These are phyloP conservation scores for Spergularia bocconei DNA, from an alignment of 148 eudicot species.

Conservation along the genomic window DNA sequence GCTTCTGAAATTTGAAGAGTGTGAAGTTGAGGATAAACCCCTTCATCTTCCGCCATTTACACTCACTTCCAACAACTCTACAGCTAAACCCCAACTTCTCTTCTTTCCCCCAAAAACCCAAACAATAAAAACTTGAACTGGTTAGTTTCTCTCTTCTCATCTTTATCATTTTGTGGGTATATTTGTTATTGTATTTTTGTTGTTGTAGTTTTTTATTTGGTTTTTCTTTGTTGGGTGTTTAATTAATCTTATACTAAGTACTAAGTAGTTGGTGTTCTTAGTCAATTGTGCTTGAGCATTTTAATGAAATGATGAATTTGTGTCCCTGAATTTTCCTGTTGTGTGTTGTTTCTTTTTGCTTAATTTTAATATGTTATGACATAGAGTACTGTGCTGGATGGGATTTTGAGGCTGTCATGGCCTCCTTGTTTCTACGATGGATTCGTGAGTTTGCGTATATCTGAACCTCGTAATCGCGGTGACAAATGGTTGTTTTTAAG, in stretches of 20 bases:
- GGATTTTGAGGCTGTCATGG: too few species aligned
- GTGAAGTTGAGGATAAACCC: constrained; percentile 4
- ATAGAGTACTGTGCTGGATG: too few species aligned
- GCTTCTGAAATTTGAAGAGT: background rate
- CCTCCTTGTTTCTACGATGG: too few species aligned
- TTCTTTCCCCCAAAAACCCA: too few species aligned
- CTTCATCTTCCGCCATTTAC: background rate
- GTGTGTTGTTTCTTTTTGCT: too few species aligned
- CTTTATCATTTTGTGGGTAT: background rate
- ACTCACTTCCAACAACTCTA: background rate
- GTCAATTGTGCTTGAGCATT: too few species aligned
- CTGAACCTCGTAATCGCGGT: background rate
- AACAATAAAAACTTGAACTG: background rate
- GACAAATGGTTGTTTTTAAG: too few species aligned
- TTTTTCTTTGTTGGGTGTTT: background rate
- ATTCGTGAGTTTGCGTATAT: background rate
- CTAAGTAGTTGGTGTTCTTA: too few species aligned
- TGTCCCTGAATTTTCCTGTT: too few species aligned
- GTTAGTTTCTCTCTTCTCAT: background rate
- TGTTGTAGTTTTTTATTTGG: background rate
- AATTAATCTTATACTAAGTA: too few species aligned
- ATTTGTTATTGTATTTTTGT: background rate
- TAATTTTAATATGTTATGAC: too few species aligned
- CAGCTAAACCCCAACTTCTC: background rate
- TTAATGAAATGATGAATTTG: too few species aligned